Base-by-base conservation (phyloP, 2,329 filamentous ascomycete genomes). In the Plenodomus tracheiphilus region DNA sequence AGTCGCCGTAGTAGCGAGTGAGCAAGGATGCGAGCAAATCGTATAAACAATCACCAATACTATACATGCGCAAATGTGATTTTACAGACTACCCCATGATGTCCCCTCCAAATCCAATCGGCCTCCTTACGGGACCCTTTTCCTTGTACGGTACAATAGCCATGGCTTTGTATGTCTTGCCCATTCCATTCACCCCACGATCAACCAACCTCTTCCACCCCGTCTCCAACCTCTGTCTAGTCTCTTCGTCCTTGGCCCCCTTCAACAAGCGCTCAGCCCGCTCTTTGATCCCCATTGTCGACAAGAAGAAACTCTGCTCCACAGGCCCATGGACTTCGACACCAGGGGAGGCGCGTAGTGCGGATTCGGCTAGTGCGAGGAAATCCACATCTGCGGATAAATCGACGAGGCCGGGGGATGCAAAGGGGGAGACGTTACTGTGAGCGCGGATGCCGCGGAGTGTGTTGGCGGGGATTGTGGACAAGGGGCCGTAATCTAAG, bases 361-460 rank as follows among this genome's bases (percentile, higher is more conserved):
- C 92, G 1, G 88, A 81, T 68, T 97, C 92, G 0, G 91, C 92
- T 1, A 99, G 76, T 10, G 87, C 91, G 0, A 84, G 82, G 68
- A 99, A 99, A 72, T 99, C 94, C 1, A 99, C 94, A 67, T 99
- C 93, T 0, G 89, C 93, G 58, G 86, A 91, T 18, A 99, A 79
- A 68, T 99, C 94, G 2, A 95, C 91, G 20, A 87, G 81, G 0
- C 94, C 94, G 0, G 94, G 89, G 5, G 84, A 79, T 1, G 82
- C 80, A 63, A 99, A 91, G 3, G 94, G 91, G 18, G 85, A 91
- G 39, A 96, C 88, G 19, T 81, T 80, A 19, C 79, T 77, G 75
- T 99, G 94, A 13, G 81, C 78, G 30, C 85, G 83, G 71, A 99
- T 97, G 18, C 94, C 94, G 25, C 94, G 88, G 18, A 99, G 81